Evolutionary conservation across 768 basidiomycete species (phyloP).

Genomic region (Daedaleopsis nitida): DNA sequence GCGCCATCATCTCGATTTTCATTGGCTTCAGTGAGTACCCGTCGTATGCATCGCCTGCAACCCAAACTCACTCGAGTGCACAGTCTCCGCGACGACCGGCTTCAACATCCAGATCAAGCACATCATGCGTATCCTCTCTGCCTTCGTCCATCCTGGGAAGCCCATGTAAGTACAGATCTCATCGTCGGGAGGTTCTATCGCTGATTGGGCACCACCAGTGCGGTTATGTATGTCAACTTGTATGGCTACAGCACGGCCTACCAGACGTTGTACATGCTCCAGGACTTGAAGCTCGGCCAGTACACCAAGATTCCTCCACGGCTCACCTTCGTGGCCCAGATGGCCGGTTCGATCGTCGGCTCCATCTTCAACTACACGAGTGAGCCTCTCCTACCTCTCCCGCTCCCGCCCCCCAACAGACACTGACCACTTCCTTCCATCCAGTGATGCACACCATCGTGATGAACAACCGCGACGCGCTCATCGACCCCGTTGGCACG

Average conservation of each 20-base stretch:
- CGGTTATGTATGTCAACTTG: constrained; percentile 58
- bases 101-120: constrained; percentile 52
- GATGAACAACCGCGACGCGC: constrained; percentile 43
- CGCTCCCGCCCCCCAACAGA: neutral
- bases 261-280: constrained; percentile 55
- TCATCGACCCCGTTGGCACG: constrained; percentile 51
- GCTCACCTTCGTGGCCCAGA: constrained; percentile 48
- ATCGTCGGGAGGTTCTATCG: neutral
- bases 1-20: constrained; percentile 40
- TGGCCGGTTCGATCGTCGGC: constrained; percentile 53
- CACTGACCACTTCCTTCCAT: neutral
- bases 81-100: constrained; percentile 44
- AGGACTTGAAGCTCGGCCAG: constrained; percentile 57
- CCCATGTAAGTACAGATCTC: constrained; percentile 40
- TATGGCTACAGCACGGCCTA: constrained; percentile 54
- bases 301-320: constrained; percentile 57
- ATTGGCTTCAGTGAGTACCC: constrained; percentile 39
- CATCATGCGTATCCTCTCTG: constrained; percentile 51
- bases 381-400: constrained; percentile 21
- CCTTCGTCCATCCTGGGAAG: constrained; percentile 50
- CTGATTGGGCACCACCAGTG: constrained; percentile 26
- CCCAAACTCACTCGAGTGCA: neutral
- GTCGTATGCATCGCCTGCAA: neutral
- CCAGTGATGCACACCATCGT: constrained; percentile 54
- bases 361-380: constrained; percentile 55